Conservation (phyloP, 768 basidiomycete genomes). For the Kwoniella bestiolae region DNA sequence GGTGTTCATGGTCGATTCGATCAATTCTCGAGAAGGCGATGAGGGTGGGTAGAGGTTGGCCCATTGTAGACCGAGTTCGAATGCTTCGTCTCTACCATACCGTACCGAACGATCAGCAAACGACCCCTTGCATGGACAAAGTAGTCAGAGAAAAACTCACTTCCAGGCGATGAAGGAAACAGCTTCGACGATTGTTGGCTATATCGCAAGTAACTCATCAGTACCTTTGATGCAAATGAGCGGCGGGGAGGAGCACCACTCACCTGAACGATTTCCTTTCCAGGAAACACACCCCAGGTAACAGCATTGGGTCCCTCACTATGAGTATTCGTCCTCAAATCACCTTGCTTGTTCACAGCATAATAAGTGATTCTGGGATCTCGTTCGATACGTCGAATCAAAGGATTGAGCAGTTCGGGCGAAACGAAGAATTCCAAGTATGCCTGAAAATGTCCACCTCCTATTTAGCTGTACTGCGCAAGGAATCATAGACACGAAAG, state of each 20-base stretch:
- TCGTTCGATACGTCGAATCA: slow-evolving; percentile 79
- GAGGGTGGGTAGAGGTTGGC: slow-evolving; percentile 79
- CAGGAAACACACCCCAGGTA: slow-evolving; percentile 97
- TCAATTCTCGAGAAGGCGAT: slow-evolving; percentile 74
- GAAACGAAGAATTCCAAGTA: slow-evolving; percentile 95
- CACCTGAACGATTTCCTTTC: slow-evolving; percentile 86
- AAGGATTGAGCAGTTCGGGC: slow-evolving; percentile 70
- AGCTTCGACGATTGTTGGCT: slow-evolving; percentile 91
- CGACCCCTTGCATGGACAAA: not conserved
- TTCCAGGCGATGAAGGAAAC: slow-evolving; percentile 99
- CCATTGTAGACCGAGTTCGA: slow-evolving; percentile 89
- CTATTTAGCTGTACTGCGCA: no score
- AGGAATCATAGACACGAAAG: no score
- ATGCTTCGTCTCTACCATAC: slow-evolving; percentile 76
- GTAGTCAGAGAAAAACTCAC: slow-evolving; percentile 57
- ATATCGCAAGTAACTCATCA: no score
- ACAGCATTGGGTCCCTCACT: slow-evolving; percentile 97
- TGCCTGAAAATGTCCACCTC: slow-evolving; percentile 71
- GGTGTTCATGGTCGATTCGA: slow-evolving; percentile 76
- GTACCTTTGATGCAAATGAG: no score
- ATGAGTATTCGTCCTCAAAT: slow-evolving; percentile 90
- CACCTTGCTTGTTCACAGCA: slow-evolving; percentile 93
- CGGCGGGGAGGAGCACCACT: not conserved
- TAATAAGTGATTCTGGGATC: slow-evolving; percentile 93
- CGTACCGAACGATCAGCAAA: slow-evolving; percentile 1